Evolutionary conservation across 805 yeast genomes (phyloP).

Genomic region (Kuraishia cidri): DNA sequence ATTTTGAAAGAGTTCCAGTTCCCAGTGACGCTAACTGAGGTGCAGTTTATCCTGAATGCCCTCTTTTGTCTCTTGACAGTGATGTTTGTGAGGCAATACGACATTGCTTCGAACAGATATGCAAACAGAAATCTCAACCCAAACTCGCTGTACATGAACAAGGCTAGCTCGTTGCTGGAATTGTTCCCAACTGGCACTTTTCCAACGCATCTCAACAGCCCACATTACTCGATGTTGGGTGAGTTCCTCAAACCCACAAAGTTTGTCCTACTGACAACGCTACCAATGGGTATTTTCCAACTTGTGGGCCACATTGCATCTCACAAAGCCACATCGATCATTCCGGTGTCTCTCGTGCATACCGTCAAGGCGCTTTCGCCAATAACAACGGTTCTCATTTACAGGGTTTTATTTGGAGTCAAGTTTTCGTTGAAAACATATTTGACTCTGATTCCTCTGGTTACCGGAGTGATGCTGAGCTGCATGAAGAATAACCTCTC

Average conservation of each 20-base stretch:
- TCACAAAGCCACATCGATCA: constrained; percentile 84
- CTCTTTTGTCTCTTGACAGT: constrained; percentile 37
- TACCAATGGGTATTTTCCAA: constrained; percentile 94
- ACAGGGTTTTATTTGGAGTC: constrained; percentile 50
- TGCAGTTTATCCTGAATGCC: constrained; percentile 75
- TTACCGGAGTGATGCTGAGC: constrained; percentile 78
- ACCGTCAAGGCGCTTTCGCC: constrained; percentile 92
- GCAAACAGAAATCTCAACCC: constrained; percentile 19
- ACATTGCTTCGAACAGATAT: constrained; percentile 24
- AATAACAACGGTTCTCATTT: constrained; percentile 74
- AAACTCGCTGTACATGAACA: constrained; percentile 19
- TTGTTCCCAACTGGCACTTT: constrained; percentile 41
- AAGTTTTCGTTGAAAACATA: constrained; percentile 62
- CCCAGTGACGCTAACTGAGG: constrained; percentile 85
- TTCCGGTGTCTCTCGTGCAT: constrained; percentile 93
- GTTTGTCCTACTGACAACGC: constrained; percentile 51
- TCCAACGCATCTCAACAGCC: constrained; percentile 24
- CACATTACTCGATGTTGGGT: constrained; percentile 15
- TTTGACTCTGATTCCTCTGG: constrained; percentile 68
- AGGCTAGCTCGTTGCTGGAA: constrained; percentile 11
- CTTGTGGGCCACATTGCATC: constrained; percentile 86
- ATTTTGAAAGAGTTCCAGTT: constrained; percentile 62
- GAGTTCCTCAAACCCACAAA: constrained; percentile 46
- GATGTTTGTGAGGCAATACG: constrained; percentile 12
- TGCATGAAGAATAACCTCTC: constrained; percentile 37